phyloP scores from a whole-genome alignment of 2,329 filamentous ascomycete genomes.

The Sphaerulina populicola region DNA sequence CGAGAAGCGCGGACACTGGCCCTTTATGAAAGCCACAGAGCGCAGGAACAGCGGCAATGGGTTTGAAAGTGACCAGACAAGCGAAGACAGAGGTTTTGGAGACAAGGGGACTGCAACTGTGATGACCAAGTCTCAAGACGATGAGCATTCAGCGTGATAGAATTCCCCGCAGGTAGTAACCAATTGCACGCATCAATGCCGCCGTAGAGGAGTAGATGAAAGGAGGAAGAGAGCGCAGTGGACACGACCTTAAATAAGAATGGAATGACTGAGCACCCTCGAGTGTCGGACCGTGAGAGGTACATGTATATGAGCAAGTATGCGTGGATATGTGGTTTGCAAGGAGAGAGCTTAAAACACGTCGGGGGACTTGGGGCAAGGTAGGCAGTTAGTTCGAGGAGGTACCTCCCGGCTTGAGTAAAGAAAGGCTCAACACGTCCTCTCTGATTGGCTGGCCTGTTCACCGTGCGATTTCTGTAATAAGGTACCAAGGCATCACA shows the following conservation, averaged over 20 bases:
- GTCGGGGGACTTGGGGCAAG: too few relatives aligned
- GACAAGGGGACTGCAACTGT: constrained; percentile 19
- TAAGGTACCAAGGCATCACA: too few relatives aligned
- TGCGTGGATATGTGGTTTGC: neutral
- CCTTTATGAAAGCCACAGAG: constrained; percentile 35
- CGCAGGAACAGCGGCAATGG: neutral
- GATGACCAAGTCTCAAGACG: constrained; percentile 1
- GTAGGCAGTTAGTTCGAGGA: too few relatives aligned
- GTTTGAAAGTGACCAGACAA: constrained; percentile 20
- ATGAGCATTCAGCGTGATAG: constrained; percentile 8
- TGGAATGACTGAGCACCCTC: neutral
- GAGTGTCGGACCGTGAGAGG: neutral
- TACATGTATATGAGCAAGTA: neutral
- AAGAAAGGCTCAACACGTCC: neutral
- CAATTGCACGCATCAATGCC: neutral
- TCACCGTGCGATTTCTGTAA: neutral
- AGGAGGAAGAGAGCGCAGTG: too few relatives aligned
- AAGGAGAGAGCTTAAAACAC: neutral
- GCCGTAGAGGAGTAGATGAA: neutral
- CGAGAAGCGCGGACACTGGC: constrained; percentile 49
- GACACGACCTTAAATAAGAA: too few relatives aligned
- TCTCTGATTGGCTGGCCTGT: neutral
- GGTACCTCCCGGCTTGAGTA: neutral
- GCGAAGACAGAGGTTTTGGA: constrained; percentile 15
- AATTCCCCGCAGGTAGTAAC: neutral